phyloP scores from a whole-genome alignment of 2,329 filamentous ascomycete genomes.

The Fusarium drepaniforme region DNA sequence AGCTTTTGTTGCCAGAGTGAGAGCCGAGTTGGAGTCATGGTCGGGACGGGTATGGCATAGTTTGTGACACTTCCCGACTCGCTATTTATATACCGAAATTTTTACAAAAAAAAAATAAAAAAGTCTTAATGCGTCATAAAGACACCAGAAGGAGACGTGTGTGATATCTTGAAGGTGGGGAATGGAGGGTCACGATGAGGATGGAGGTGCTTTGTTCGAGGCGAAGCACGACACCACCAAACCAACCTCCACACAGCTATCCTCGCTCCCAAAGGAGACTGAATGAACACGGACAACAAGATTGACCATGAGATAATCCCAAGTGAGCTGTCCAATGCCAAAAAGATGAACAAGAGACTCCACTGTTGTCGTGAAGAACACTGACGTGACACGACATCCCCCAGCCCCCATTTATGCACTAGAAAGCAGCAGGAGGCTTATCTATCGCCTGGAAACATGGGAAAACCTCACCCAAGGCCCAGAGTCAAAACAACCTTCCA shows the following conservation, averaged over 20 bases:
- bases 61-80: background rate
- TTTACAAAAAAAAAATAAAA: background rate
- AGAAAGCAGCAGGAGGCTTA: background rate
- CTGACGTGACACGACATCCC: background rate
- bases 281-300: background rate
- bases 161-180: background rate
- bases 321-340: background rate
- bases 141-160: background rate
- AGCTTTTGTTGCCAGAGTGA: constrained; percentile 9
- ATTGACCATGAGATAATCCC: background rate
- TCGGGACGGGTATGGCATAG: background rate
- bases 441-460: background rate
- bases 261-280: background rate
- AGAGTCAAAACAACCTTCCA: background rate
- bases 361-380: background rate
- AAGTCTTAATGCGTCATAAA: background rate
- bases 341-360: background rate
- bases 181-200: background rate
- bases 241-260: background rate
- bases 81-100: background rate
- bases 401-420: background rate
- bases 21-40: background rate
- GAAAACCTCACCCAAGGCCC: background rate
- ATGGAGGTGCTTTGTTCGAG: background rate
- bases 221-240: background rate